Base-by-base conservation (phyloP, 352 stramenopile species). In the Phytophthora aleatoria region DNA sequence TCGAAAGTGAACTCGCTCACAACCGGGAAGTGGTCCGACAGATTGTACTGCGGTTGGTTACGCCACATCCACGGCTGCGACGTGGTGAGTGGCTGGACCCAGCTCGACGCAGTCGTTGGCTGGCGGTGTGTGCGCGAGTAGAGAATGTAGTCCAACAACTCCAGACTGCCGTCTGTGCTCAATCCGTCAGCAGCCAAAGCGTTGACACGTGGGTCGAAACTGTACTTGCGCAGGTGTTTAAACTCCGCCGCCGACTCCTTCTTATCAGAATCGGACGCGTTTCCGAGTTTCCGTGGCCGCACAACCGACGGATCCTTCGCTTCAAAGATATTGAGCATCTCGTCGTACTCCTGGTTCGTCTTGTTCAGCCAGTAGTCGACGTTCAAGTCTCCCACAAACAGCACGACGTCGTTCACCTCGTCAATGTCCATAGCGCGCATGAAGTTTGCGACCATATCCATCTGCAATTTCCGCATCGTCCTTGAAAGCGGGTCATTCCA, bases 11-110 rank as follows among this genome's bases (percentile, higher is more conserved):
- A 84, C 48, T 80, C 67, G 50, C 79, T 89, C 45, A 91, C 62
- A 50, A 93, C 82, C 4, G 84, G 84, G 50, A 88, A 93, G 45
- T 93, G 84, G 66, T 93, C 84, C 42, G 84, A 93, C 43, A 93
- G 67, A 57, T 93, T 86, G 67, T 80, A 85, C 50, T 91, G 77
- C 20, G 77, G 66, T 48, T 87, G 64, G 27, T 79, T 77, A 36
- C 76, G 79, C 81, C 81, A 91, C 15, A 66, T 73, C 81, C 80
- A 93, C 31, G 81, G 81, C 47, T 75, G 61, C 44, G 55, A 62
- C 13, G 71, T 77, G 26, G 68, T 78, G 31, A 93, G 62, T 1
- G 85, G 85, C 60, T 85, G 75, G 28, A 91, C 71, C 73, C 79
- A 93, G 59, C 81, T 90, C 26, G 61, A 73, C 1, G 82, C 81